These are phyloP conservation scores for Conoideocrella luteorostrata DNA, from an alignment of 2,329 filamentous ascomycete genomes.

Conservation along the genomic window DNA sequence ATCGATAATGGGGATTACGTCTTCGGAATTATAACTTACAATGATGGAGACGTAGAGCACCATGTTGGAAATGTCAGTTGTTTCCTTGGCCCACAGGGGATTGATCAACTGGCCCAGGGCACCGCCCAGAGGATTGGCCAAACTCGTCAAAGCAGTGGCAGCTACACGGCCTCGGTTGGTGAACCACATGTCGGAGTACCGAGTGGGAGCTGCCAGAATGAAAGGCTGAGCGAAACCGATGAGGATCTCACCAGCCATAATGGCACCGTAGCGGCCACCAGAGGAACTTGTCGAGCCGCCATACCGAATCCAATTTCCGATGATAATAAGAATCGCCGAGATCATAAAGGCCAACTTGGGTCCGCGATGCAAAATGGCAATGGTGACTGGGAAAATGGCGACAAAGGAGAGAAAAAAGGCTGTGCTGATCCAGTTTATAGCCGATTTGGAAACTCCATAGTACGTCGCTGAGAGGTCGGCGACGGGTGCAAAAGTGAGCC, in stretches of 20 bases:
- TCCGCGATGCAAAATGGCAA: conserved; percentile 73
- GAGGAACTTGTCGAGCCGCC: conserved; percentile 52
- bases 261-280: conserved; percentile 62
- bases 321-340: conserved; percentile 64
- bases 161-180: conserved; percentile 75
- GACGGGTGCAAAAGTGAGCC: conserved; percentile 87
- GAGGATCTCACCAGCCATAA: conserved; percentile 88
- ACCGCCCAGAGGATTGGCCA: conserved; percentile 87
- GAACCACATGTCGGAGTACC: conserved; percentile 95
- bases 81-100: conserved; percentile 63
- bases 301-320: conserved; percentile 90
- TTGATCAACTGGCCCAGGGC: conserved; percentile 83
- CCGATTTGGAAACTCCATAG: conserved; percentile 66
- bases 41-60: conserved; percentile 82
- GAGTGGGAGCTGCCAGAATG: conserved; percentile 78
- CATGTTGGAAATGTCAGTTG: conserved; percentile 66
- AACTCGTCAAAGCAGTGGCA: conserved; percentile 75
- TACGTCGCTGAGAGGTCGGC: conserved; percentile 67
- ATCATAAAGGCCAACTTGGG: conserved; percentile 71
- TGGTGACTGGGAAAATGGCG: conserved; percentile 61
- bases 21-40: conserved; percentile 43
- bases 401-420: conserved; percentile 82
- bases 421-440: conserved; percentile 90
- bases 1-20: too few species aligned
- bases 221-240: conserved; percentile 89